These are phyloP conservation scores for Bipolaris victoriae DNA, from an alignment of 2,329 filamentous ascomycete species.

Conservation along the genomic window DNA sequence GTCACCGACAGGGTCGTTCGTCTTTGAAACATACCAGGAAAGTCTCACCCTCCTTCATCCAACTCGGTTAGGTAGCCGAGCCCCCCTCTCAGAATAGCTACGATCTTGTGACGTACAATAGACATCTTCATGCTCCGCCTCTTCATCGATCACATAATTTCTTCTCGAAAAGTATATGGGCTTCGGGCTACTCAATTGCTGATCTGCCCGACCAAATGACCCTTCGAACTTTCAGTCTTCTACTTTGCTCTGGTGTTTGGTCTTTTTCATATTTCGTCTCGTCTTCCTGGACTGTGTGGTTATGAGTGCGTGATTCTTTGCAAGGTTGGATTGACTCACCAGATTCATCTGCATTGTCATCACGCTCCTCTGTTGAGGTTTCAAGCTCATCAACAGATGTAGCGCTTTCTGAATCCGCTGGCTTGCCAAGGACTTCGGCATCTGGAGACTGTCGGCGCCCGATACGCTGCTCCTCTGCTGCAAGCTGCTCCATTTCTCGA, in stretches of 20 bases:
- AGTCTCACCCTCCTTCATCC: too few relatives aligned
- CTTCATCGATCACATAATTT: neutral
- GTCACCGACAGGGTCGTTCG: too few relatives aligned
- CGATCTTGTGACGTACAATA: too few relatives aligned
- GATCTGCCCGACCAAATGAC: neutral
- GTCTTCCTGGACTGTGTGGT: neutral
- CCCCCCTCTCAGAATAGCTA: too few relatives aligned
- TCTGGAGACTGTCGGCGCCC: neutral
- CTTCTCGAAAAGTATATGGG: neutral
- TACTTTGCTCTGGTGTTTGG: neutral
- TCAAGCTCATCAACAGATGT: neutral
- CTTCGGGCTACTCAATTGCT: neutral
- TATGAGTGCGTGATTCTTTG: neutral
- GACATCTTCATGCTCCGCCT: too few relatives aligned
- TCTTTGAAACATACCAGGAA: too few relatives aligned
- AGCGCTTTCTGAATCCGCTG: neutral
- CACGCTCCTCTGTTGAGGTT: neutral
- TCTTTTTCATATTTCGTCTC: neutral
- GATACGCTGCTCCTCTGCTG: constrained; percentile 19
- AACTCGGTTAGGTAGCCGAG: too few relatives aligned
- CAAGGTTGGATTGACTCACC: neutral
- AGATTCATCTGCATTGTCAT: neutral
- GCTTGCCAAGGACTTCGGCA: neutral
- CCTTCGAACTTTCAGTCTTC: neutral
- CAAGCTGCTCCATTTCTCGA: constrained; percentile 21